Base-by-base conservation (phyloP, 2,329 filamentous ascomycete species). In the Alternaria gaisen region DNA sequence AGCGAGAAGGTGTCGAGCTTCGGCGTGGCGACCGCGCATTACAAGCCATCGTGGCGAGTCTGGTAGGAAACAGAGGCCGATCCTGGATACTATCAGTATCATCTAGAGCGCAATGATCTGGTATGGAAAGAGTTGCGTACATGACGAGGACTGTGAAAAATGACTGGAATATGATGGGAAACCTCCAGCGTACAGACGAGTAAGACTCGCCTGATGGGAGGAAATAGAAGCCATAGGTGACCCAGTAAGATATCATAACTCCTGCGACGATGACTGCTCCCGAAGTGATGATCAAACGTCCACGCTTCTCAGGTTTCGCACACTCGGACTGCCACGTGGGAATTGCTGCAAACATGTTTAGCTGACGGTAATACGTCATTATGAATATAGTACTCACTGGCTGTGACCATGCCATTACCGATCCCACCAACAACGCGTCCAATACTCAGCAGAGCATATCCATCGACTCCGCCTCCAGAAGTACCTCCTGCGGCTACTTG, bases 361-460 rank as follows among this genome's bases (percentile, higher is more conserved):
- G 41, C 16, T 3, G 32, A 12, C 68, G 9, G 73, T 63, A 54
- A 12, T 71, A 74, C 4, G 18, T 16, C 8, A 2, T 2, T 12
- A 9, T 11, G 7, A 4, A 7, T 18, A 0, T 1, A 8, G 1
- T 75, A 72, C 16, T 81, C 82, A 57, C 81, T 79, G 2, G 82
- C 83, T 58, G 83, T 83, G 36, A 91, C 74, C 72, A 81, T 78
- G 14, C 79, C 79, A n/a, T 73, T 72, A 14, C 79, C 79, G 41
- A 79, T 82, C 20, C 62, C 62, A 24, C 59, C 59, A 24, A 65
- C 59, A 14, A 65, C 41, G 11, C 62, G 55, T 8, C 62, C 62
- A 7, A 58, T 54, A 12, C 55, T 51, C 82, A 70, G 74, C 78
- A 52, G 85, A 80, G 67, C 90, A 90, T 77, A 87, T 82, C 0